phyloP scores from a whole-genome alignment of 2,329 filamentous ascomycete species.

The Aspergillus candidus region DNA sequence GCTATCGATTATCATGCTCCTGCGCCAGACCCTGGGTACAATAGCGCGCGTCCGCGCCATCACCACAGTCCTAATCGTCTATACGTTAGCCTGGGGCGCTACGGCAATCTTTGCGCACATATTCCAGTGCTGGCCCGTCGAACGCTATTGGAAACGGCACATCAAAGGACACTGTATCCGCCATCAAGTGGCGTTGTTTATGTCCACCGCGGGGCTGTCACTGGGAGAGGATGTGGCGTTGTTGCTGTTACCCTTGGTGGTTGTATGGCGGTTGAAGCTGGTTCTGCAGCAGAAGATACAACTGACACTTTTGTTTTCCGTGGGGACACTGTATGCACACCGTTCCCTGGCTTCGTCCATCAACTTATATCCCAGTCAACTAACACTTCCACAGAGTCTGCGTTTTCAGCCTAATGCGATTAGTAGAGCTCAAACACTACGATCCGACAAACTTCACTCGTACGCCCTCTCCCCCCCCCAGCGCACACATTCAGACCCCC shows the following conservation, averaged over 20 bases:
- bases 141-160: slow-evolving; percentile 1
- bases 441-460: not conserved
- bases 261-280: slow-evolving; percentile 5
- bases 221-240: slow-evolving; percentile 4
- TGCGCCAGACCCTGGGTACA: slow-evolving; percentile 1
- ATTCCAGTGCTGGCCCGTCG: slow-evolving; percentile 5
- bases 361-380: not conserved
- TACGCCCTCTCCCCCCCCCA: not conserved
- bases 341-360: no score
- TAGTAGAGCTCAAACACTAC: slow-evolving; percentile 2
- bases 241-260: slow-evolving; percentile 2
- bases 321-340: slow-evolving; percentile 8
- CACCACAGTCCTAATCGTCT: slow-evolving; percentile 1
- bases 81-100: slow-evolving; percentile 6
- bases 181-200: not conserved
- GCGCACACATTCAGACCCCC: no score
- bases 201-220: not conserved
- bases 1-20: slow-evolving; percentile 4
- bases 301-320: slow-evolving; percentile 9
- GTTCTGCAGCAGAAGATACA: not conserved
- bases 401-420: slow-evolving; percentile 5
- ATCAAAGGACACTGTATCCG: slow-evolving; percentile 1
- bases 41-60: not conserved
- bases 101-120: slow-evolving; percentile 1
- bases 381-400: not conserved